Percentiles rank a stretch among this genome's conserved stretches.
Conservation (phyloP, 1,139 yeast species). For the Diutina ranongensis region DNA sequence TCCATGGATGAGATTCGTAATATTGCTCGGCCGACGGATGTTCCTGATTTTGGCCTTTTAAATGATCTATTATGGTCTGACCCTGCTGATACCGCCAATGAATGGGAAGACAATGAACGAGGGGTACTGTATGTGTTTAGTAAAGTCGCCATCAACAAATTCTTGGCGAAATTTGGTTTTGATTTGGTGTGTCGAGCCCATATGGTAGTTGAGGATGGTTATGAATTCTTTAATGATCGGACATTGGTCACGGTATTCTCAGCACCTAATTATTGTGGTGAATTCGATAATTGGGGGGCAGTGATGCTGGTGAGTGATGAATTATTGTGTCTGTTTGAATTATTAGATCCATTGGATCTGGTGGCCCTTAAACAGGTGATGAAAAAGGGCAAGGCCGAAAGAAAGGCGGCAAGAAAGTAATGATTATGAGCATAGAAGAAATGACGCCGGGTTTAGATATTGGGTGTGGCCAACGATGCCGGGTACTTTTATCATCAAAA, state of each 20-base stretch:
- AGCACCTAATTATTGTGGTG: conserved; percentile 87
- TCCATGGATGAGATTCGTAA: conserved; percentile 86
- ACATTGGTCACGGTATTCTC: conserved; percentile 89
- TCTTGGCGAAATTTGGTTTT: conserved; percentile 76
- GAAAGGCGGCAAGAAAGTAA: conserved; percentile 24
- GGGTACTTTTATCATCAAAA: no score
- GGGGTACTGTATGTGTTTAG: conserved; percentile 97
- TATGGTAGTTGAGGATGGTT: conserved; percentile 98
- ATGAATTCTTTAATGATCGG: conserved; percentile 90
- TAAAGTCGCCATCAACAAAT: conserved; percentile 85
- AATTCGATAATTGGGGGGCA: conserved; percentile 98
- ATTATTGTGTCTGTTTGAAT: conserved; percentile 80
- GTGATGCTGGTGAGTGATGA: conserved; percentile 96
- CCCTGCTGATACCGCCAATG: conserved; percentile 89
- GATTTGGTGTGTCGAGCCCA: conserved; percentile 95
- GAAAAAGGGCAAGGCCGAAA: conserved; percentile 76
- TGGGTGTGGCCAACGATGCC: neutral
- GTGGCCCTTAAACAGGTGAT: conserved; percentile 87
- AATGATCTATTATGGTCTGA: conserved; percentile 94
- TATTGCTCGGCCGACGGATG: conserved; percentile 92
- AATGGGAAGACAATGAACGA: conserved; percentile 97
- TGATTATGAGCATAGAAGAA: neutral
- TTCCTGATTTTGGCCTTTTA: conserved; percentile 88
- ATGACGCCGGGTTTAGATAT: no score
- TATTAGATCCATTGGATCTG: conserved; percentile 87